A percentile compares a stretch with the other conserved stretches of the same genome.
phyloP scores from a whole-genome alignment of 345 rosid species.

The Eucalyptus erythrocorys region DNA sequence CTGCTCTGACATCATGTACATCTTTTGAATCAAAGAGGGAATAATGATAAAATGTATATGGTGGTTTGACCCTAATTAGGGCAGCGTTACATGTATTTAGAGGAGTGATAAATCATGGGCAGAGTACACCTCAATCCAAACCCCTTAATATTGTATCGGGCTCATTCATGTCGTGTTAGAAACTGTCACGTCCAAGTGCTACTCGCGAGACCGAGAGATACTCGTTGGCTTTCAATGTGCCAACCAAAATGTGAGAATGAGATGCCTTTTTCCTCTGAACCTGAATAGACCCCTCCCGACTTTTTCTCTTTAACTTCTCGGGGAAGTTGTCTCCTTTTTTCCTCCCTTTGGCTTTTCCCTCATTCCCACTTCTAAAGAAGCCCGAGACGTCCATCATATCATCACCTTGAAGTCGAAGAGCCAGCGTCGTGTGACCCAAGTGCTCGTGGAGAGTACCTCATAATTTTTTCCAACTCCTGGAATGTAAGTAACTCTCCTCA shows the following conservation, averaged over 20 bases:
- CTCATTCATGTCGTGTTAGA: not conserved
- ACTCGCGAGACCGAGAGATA: not conserved
- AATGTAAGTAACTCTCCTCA: not conserved
- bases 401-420: not conserved
- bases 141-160: not conserved
- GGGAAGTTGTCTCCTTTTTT: not conserved
- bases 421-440: not conserved
- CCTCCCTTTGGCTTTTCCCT: not conserved
- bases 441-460: not conserved
- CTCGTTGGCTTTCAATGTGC: not conserved
- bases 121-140: not conserved
- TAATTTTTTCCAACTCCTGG: not conserved
- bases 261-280: not conserved
- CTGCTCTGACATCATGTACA: too few species aligned
- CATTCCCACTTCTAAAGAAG: not conserved
- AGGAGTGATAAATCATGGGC: not conserved
- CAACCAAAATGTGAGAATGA: not conserved
- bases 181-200: not conserved
- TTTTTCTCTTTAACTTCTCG: not conserved
- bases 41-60: not conserved
- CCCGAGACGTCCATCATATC: not conserved
- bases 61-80: not conserved
- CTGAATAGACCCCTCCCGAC: not conserved
- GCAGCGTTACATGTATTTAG: not conserved
- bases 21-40: not conserved